Conservation (phyloP, 345 rosid genomes). For the Syzygium aromaticum region DNA sequence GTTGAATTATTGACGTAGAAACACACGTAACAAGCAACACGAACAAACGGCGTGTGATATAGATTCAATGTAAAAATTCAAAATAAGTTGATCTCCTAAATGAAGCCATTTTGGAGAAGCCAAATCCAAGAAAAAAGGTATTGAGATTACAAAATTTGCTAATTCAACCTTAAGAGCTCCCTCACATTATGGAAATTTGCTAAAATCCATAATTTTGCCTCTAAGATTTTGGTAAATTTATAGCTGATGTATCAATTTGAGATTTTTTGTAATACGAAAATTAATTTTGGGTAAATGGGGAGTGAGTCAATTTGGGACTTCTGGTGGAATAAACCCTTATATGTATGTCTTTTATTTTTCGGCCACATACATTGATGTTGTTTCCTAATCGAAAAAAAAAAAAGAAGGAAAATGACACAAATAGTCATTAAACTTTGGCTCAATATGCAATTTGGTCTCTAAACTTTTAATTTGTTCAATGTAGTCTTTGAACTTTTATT, state of each 20-base stretch:
- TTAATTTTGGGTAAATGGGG: neutral
- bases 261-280: neutral
- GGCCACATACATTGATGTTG: neutral
- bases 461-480: no score
- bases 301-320: neutral
- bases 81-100: neutral
- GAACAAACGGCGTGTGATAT: accelerated
- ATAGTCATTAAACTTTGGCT: no score
- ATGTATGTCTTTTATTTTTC: neutral
- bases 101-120: neutral
- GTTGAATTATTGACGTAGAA: neutral
- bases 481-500: no score
- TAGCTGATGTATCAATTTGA: accelerated
- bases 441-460: no score
- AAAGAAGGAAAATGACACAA: neutral
- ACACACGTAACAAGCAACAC: accelerated
- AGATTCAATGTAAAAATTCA: neutral
- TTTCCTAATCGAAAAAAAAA: neutral
- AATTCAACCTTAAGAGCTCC: neutral
- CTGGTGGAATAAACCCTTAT: neutral
- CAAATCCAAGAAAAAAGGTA: neutral
- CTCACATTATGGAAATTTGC: neutral
- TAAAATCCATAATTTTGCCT: neutral
- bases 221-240: neutral
- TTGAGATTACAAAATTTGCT: neutral